Evolutionary conservation across 306 rosid genomes (phyloP), one percentile per base, ranked within the genome.

Genomic region (Lathyrus oleraceus): DNA sequence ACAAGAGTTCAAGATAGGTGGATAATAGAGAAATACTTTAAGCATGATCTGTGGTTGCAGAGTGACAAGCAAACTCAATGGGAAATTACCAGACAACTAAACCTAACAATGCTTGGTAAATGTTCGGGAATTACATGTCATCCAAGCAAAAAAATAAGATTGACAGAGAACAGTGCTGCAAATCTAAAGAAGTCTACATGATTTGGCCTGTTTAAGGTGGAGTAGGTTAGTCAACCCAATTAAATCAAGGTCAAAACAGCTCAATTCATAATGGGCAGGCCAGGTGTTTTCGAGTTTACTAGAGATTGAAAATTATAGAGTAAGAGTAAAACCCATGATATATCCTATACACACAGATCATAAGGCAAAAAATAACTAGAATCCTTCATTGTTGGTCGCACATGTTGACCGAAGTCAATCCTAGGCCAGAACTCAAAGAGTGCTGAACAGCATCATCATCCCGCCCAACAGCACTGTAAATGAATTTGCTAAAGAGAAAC

Each of bases 401-500:
- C 39, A 60, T 60, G 65, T 60, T 21, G 11, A 53, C 30, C 13
- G 35, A 59, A 32, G 43, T 16, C 25, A 15, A 32, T 28, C 17
- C 45, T 69, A 69, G 13, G 25, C 73, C n/a, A 52, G 38, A 36
- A 69, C 62, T 21, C 48, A 7, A 27, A 65, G 59, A 16, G 10
- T 6, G 8, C 49, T 32, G 10, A 51, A 40, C 62, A 51, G 36
- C 49, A 48, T 51, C 11, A 13, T 3, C 49, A 32, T 51, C 20
- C 12, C 15, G 53, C 2, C 20, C 1, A 17, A 8, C 52, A 70
- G 17, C 43, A 15, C 12, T 23, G 54, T 16, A 6, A 15, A 38
- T 56, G 73, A 69, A 70, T 70, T 27, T 40, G 15, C 27, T 30
- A 10, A 12, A 23, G 42, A 70, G 65, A 56, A 70, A 62, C 58